These are phyloP conservation scores for Ophiostoma sp. DNA, from an alignment of 2,329 filamentous ascomycete genomes.

Conservation along the genomic window DNA sequence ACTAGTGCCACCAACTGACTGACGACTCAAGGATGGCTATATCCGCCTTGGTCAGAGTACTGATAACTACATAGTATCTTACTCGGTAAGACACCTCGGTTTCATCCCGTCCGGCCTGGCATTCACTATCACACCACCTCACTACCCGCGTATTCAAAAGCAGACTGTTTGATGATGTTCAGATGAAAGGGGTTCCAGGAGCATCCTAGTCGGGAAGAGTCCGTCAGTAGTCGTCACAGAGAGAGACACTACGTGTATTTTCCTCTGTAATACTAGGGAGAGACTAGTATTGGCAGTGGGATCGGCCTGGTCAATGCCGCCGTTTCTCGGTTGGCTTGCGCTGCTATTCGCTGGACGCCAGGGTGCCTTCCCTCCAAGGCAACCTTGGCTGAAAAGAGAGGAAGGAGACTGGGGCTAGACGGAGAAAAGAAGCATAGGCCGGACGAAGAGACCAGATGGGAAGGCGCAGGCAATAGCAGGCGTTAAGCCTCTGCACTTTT, in stretches of 20 bases:
- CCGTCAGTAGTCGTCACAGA: background rate
- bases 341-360: slow-evolving; percentile 20
- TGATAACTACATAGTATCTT: no score
- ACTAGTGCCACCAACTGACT: no score
- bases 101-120: no score
- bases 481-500: background rate
- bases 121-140: background rate
- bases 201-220: background rate
- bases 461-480: slow-evolving; percentile 1
- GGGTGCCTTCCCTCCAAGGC: background rate
- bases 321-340: slow-evolving; percentile 17
- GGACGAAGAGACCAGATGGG: slow-evolving; percentile 18
- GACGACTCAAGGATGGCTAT: background rate
- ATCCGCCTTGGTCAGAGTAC: background rate
- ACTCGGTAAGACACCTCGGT: background rate
- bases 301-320: slow-evolving; percentile 25
- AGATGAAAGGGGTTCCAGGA: background rate
- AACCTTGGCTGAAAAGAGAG: background rate
- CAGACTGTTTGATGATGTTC: background rate
- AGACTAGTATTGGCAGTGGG: slow-evolving; percentile 5
- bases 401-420: background rate
- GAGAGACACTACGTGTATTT: background rate
- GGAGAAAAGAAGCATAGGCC: background rate
- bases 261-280: background rate
- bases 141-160: background rate